phyloP scores from a whole-genome alignment of 352 stramenopile species.

The Globisporangium spinosum region DNA sequence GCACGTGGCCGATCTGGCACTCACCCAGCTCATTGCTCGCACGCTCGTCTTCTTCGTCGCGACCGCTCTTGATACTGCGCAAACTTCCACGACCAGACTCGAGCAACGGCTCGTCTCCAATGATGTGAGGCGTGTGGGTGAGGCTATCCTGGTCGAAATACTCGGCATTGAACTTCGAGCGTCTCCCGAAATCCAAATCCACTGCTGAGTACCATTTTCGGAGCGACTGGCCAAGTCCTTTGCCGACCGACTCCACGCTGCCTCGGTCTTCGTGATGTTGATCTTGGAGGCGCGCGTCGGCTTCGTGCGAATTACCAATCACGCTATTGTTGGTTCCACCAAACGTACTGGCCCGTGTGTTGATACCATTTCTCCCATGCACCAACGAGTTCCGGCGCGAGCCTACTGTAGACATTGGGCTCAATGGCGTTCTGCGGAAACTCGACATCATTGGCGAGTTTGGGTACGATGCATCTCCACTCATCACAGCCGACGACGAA shows the following conservation, averaged over 20 bases:
- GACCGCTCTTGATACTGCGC: slow-evolving; percentile 28
- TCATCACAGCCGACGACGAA: slow-evolving; percentile 37
- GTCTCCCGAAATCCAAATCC: slow-evolving; percentile 66
- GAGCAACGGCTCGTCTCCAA: slow-evolving; percentile 50
- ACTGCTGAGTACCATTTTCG: slow-evolving; percentile 74
- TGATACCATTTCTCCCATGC: slow-evolving; percentile 13
- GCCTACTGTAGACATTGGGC: slow-evolving; percentile 19
- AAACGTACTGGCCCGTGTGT: slow-evolving; percentile 9
- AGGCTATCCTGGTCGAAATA: slow-evolving; percentile 62
- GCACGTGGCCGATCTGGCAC: slow-evolving; percentile 79
- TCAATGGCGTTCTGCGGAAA: slow-evolving; percentile 51
- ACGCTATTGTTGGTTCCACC: slow-evolving; percentile 11
- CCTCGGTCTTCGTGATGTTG: slow-evolving; percentile 16
- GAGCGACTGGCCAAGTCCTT: slow-evolving; percentile 53
- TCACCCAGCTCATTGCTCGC: slow-evolving; percentile 55
- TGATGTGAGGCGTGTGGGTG: slow-evolving; percentile 24
- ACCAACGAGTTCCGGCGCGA: slow-evolving; percentile 10
- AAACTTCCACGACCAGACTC: slow-evolving; percentile 49
- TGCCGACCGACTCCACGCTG: slow-evolving; percentile 49
- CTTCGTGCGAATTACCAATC: slow-evolving; percentile 3
- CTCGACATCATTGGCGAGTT: slow-evolving; percentile 57
- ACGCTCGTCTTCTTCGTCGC: slow-evolving; percentile 30
- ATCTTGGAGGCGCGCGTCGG: slow-evolving; percentile 10
- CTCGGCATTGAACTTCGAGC: slow-evolving; percentile 75
- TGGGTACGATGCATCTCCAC: slow-evolving; percentile 52